These are phyloP conservation scores for Bidens hawaiensis DNA, from an alignment of 140 eudicot species.

Conservation along the genomic window DNA sequence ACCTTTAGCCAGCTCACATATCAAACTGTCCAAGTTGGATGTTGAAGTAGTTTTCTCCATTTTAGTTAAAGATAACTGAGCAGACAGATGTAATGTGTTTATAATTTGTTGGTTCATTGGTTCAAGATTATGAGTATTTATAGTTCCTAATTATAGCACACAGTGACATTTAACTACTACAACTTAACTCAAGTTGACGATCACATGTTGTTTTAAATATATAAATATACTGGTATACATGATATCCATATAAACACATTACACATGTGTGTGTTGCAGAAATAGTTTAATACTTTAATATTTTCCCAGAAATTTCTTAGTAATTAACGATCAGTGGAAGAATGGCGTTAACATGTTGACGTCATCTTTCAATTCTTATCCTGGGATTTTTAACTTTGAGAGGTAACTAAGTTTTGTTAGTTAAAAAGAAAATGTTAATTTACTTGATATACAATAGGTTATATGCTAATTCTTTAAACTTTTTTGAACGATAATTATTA, in stretches of 20 bases:
- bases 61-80: neutral
- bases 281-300: slow-evolving; percentile 2
- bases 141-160: neutral
- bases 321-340: neutral
- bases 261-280: slow-evolving; percentile 2
- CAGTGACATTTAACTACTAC: neutral
- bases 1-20: slow-evolving; percentile 40
- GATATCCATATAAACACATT: too few species aligned
- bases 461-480: too few species aligned
- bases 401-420: too few species aligned
- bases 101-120: too few species aligned
- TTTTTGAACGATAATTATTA: too few species aligned
- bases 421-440: too few species aligned
- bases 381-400: too few species aligned
- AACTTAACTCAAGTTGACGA: slow-evolving; percentile 17
- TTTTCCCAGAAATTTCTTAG: too few species aligned
- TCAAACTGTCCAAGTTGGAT: slow-evolving; percentile 26
- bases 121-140: neutral
- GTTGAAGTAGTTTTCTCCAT: slow-evolving; percentile 16
- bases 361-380: neutral
- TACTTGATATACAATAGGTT: too few species aligned
- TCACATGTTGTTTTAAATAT: too few species aligned
- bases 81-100: neutral
- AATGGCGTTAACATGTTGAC: neutral
- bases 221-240: neutral